Evolutionary conservation across 2,329 filamentous ascomycete genomes (phyloP).

Genomic region (Xylariaceae sp.): DNA sequence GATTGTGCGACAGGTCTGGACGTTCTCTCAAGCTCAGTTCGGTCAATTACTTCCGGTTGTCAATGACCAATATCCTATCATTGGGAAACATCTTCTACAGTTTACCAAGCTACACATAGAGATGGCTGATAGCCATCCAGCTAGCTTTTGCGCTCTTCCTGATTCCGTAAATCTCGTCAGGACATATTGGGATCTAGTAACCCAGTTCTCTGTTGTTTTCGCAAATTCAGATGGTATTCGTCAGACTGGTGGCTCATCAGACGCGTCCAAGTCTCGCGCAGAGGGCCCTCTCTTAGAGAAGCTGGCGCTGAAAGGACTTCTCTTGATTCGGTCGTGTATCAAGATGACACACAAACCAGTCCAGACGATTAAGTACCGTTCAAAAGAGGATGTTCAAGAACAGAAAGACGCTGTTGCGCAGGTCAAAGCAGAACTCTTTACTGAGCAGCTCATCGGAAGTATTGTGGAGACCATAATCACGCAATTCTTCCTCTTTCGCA

Average conservation of each 20-base stretch:
- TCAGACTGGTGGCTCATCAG: conserved; percentile 38
- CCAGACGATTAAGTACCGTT: conserved; percentile 80
- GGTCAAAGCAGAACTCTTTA: conserved; percentile 72
- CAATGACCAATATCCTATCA: conserved; percentile 35
- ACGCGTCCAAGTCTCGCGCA: conserved; percentile 45
- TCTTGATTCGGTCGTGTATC: conserved; percentile 77
- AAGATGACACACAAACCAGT: conserved; percentile 79
- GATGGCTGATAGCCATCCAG: conserved; percentile 75
- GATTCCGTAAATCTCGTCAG: conserved; percentile 72
- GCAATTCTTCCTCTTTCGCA: conserved; percentile 81
- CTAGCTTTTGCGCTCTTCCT: conserved; percentile 78
- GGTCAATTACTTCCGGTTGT: conserved; percentile 68
- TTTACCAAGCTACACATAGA: conserved; percentile 88
- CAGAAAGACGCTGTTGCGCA: conserved; percentile 64
- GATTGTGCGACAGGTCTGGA: conserved; percentile 77
- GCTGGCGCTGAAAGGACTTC: conserved; percentile 75
- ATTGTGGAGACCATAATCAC: conserved; percentile 83
- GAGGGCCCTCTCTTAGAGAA: conserved; percentile 69
- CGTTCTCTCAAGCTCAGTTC: conserved; percentile 70
- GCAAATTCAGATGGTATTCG: conserved; percentile 56
- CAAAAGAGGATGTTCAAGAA: conserved; percentile 70
- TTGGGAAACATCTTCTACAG: conserved; percentile 81
- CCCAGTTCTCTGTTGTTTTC: conserved; percentile 71
- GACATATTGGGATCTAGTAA: conserved; percentile 81
- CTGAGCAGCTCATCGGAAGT: conserved; percentile 69